Evolutionary conservation across 2,329 filamentous ascomycete genomes (phyloP).

Genomic region (Geosmithia morbida): DNA sequence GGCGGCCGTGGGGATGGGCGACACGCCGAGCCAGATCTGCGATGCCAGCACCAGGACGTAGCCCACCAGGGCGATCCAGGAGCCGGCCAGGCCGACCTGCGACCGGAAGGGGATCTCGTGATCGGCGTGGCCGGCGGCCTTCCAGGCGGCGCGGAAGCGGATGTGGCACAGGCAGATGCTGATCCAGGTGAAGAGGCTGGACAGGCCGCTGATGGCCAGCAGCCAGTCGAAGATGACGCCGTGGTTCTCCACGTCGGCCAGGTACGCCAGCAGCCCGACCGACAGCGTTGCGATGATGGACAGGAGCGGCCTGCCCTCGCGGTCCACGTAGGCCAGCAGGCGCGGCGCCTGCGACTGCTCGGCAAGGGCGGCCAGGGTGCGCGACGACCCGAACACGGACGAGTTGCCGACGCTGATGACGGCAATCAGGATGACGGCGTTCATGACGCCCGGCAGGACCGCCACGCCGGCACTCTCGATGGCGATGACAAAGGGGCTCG

Average conservation of each 20-base stretch:
- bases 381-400: slow-evolving; percentile 78
- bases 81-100: slow-evolving; percentile 65
- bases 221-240: slow-evolving; percentile 65
- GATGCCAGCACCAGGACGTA: slow-evolving; percentile 64
- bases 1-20: slow-evolving; percentile 46
- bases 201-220: slow-evolving; percentile 57
- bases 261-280: slow-evolving; percentile 63
- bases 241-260: slow-evolving; percentile 50
- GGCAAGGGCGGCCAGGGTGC: slow-evolving; percentile 78
- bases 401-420: slow-evolving; percentile 88
- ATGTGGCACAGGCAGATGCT: slow-evolving; percentile 87
- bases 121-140: slow-evolving; percentile 49
- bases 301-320: slow-evolving; percentile 63
- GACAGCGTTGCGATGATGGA: slow-evolving; percentile 53
- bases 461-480: slow-evolving; percentile 73
- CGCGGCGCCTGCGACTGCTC: slow-evolving; percentile 74
- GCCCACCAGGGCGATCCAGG: slow-evolving; percentile 63
- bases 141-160: slow-evolving; percentile 77
- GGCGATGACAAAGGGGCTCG: slow-evolving; percentile 88
- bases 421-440: slow-evolving; percentile 79
- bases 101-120: slow-evolving; percentile 69
- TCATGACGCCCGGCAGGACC: slow-evolving; percentile 78
- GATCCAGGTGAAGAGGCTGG: slow-evolving; percentile 65
- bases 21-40: slow-evolving; percentile 81
- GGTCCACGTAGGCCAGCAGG: slow-evolving; percentile 69